Percentiles rank a stretch among this genome's conserved stretches.
phyloP scores from a whole-genome alignment of 257 asterid genomes.

The Nyctanthes arbortristis region DNA sequence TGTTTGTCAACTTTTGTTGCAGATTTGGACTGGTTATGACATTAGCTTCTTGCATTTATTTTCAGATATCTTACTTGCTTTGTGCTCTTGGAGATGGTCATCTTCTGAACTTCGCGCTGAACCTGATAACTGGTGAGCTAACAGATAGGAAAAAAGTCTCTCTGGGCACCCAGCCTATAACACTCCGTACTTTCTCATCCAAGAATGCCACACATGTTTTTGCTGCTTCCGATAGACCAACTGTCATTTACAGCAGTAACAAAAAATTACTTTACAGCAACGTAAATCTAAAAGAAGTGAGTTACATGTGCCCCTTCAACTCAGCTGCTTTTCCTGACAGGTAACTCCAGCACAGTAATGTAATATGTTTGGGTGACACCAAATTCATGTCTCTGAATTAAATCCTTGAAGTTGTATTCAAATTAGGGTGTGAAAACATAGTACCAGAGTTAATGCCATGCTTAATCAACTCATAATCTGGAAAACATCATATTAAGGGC shows the following conservation, averaged over 20 bases:
- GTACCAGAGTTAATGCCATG: neutral
- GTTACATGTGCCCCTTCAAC: slow-evolving; percentile 97
- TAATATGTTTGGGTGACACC: slow-evolving; percentile 16
- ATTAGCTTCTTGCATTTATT: neutral
- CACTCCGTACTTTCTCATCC: slow-evolving; percentile 94
- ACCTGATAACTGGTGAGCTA: slow-evolving; percentile 77
- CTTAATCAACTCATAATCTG: neutral
- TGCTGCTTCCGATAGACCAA: slow-evolving; percentile 98
- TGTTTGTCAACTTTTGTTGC: neutral
- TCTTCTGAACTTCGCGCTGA: slow-evolving; percentile 84
- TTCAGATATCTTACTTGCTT: slow-evolving; percentile 90
- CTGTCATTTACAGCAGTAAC: slow-evolving; percentile 97
- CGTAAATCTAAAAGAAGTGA: slow-evolving; percentile 93
- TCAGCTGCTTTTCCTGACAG: slow-evolving; percentile 99
- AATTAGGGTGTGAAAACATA: neutral
- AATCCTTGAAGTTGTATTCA: neutral
- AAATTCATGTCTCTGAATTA: neutral
- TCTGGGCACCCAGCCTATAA: slow-evolving; percentile 93
- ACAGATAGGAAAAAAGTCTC: slow-evolving; percentile 95
- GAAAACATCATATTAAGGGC: neutral
- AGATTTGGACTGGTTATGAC: neutral
- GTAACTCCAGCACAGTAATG: slow-evolving; percentile 37
- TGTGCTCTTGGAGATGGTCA: slow-evolving; percentile 99
- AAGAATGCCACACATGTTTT: slow-evolving; percentile 91
- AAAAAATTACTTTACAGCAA: slow-evolving; percentile 95